Conservation (phyloP, 306 rosid genomes). For the Crotalaria pallida region DNA sequence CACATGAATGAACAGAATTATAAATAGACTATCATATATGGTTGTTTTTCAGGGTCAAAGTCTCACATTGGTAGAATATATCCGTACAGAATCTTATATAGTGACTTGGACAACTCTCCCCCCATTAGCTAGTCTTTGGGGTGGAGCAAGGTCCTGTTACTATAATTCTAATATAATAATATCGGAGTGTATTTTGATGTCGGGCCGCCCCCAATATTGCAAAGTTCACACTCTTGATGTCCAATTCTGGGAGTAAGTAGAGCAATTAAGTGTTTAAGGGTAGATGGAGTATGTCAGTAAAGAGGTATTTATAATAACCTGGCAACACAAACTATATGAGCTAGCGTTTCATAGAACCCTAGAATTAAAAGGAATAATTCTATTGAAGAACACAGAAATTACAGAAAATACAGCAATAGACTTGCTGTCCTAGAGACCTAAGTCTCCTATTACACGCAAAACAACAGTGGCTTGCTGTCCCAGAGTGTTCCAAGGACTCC, state of each 20-base stretch:
- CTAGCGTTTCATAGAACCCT: no score
- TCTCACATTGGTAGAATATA: neutral
- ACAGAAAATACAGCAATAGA: no score
- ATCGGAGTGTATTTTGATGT: neutral
- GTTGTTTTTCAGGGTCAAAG: neutral
- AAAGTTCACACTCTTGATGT: neutral
- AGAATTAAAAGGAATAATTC: no score
- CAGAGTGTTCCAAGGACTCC: no score
- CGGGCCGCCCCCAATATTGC: neutral
- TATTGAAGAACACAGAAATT: no score
- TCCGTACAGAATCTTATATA: neutral
- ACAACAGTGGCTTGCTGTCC: no score
- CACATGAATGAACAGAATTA: neutral
- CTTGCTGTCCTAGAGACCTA: no score
- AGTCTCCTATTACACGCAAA: no score
- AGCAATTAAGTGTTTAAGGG: neutral
- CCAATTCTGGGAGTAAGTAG: neutral
- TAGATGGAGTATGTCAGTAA: neutral
- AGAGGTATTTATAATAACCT: no score
- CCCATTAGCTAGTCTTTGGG: neutral
- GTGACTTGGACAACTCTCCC: neutral
- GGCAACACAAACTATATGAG: no score
- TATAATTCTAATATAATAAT: no score
- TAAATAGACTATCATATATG: neutral
- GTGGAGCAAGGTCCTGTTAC: neutral